These are phyloP conservation scores for Phalaenopsis hybrid DNA, from an alignment of 116 monocot genomes.

Conservation along the genomic window DNA sequence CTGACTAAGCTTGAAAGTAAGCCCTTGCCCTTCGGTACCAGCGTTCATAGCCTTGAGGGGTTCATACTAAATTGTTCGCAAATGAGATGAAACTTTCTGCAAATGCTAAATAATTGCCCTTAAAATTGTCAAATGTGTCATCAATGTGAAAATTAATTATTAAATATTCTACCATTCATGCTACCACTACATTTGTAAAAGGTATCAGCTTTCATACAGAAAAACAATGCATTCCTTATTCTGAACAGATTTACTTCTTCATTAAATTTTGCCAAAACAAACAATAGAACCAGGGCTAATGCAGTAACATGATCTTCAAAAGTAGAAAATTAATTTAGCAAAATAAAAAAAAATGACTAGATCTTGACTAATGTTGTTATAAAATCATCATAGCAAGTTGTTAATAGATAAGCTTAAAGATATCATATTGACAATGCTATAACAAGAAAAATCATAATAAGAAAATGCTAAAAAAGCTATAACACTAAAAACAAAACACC, in stretches of 20 bases:
- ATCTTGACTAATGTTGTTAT: neutral
- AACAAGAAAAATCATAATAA: neutral
- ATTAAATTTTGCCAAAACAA: neutral
- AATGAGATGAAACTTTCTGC: too few species aligned
- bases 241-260: neutral
- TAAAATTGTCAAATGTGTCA: too few species aligned
- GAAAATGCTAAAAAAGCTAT: neutral
- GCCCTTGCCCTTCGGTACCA: constrained; percentile 11
- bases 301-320: neutral
- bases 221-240: neutral
- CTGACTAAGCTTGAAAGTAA: too few species aligned
- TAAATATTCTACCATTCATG: neutral
- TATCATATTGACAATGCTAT: neutral
- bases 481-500: neutral
- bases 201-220: neutral
- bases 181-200: neutral
- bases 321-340: neutral
- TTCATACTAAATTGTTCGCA: too few species aligned
- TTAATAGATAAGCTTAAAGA: neutral
- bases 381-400: neutral
- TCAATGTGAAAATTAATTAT: too few species aligned
- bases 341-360: neutral
- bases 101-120: too few species aligned
- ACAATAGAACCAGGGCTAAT: neutral
- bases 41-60: too few species aligned